Conservation (phyloP, 805 yeast genomes). For the Grigorovia humatica region DNA sequence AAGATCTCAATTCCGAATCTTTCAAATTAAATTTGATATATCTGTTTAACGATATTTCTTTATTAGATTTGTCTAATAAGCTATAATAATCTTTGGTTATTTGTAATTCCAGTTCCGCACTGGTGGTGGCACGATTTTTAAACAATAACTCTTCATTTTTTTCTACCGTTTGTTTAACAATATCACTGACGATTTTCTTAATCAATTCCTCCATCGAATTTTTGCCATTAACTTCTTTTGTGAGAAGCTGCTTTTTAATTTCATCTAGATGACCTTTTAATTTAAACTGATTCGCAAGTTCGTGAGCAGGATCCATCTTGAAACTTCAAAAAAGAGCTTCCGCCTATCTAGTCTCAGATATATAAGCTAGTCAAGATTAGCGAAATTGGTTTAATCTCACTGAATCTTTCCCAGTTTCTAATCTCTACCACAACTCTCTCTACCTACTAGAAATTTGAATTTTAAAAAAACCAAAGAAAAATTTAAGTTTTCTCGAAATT, state of each 20-base stretch:
- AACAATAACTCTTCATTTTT: slow-evolving; percentile 24
- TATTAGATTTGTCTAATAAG: slow-evolving; percentile 9
- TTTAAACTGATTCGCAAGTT: slow-evolving; percentile 23
- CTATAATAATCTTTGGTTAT: slow-evolving; percentile 22
- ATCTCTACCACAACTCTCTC: too few relatives aligned
- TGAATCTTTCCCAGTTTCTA: too few relatives aligned
- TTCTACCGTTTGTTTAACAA: slow-evolving; percentile 20
- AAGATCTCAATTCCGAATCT: slow-evolving; percentile 13
- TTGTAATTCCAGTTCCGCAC: slow-evolving; percentile 26
- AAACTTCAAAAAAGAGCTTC: background rate
- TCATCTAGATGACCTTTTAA: slow-evolving; percentile 27
- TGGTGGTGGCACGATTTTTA: slow-evolving; percentile 27
- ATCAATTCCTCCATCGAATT: slow-evolving; percentile 8
- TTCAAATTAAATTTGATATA: slow-evolving; percentile 11
- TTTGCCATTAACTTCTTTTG: slow-evolving; percentile 1
- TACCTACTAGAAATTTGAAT: too few relatives aligned
- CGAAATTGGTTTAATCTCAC: background rate
- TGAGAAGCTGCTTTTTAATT: slow-evolving; percentile 19
- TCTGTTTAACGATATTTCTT: slow-evolving; percentile 15
- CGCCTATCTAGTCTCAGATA: too few relatives aligned
- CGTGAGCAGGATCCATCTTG: slow-evolving; percentile 11
- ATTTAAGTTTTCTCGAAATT: too few relatives aligned
- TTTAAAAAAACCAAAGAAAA: too few relatives aligned
- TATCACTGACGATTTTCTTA: slow-evolving; percentile 12
- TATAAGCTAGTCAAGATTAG: too few relatives aligned